Evolutionary conservation across 1,284 basidiomycete genomes (phyloP).

Genomic region (Sanghuangporus weigelae): DNA sequence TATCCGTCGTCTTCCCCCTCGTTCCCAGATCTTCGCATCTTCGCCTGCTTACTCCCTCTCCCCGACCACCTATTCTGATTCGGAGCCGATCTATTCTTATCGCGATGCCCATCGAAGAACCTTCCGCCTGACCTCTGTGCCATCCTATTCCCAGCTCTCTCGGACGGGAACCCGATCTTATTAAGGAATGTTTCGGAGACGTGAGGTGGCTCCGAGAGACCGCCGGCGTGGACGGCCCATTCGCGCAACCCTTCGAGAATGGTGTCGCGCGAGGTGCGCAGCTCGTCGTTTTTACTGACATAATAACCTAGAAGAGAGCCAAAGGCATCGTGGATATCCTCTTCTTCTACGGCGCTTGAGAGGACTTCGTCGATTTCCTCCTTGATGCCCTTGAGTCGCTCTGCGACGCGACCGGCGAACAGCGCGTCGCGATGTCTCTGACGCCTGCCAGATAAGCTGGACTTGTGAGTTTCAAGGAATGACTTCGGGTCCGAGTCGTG

Average conservation of each 20-base stretch:
- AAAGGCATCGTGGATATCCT: constrained; percentile 62
- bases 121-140: not conserved
- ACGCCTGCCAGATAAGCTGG: constrained; percentile 4
- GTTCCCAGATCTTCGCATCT: not conserved
- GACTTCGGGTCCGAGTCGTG: constrained; percentile 43
- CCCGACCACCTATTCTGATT: constrained; percentile 1
- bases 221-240: constrained; percentile 58
- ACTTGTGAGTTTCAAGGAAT: not conserved
- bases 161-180: constrained; percentile 28
- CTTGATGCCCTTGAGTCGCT: constrained; percentile 19
- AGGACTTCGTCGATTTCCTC: constrained; percentile 33
- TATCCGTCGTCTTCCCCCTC: not conserved
- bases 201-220: constrained; percentile 45
- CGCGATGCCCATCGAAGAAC: not conserved
- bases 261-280: constrained; percentile 43
- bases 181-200: constrained; percentile 43
- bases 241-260: constrained; percentile 58
- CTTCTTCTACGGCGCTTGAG: constrained; percentile 44
- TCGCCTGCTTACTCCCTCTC: not conserved
- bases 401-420: constrained; percentile 11
- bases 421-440: constrained; percentile 7
- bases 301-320: constrained; percentile 78
- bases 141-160: not conserved
- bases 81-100: not conserved
- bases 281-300: constrained; percentile 43